Evolutionary conservation across 345 rosid genomes (phyloP).

Genomic region (Murraya paniculata): DNA sequence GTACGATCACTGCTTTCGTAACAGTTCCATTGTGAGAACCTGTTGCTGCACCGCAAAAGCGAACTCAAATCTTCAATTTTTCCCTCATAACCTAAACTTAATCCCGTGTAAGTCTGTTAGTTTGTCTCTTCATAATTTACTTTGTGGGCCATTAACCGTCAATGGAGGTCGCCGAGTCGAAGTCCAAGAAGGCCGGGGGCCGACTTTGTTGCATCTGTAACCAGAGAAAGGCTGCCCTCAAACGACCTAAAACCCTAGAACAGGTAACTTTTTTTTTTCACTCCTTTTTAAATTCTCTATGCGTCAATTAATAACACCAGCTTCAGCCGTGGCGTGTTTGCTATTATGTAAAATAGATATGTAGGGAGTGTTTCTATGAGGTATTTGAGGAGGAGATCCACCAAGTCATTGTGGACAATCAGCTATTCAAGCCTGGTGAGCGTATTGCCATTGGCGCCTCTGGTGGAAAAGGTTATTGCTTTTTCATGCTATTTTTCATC

Average conservation of each 20-base stretch:
- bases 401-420: slow-evolving; percentile 59
- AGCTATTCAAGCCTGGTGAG: slow-evolving; percentile 71
- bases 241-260: slow-evolving; percentile 87
- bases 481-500: neutral
- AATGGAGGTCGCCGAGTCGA: slow-evolving; percentile 41
- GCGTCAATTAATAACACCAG: neutral
- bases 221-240: slow-evolving; percentile 65
- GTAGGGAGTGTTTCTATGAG: slow-evolving; percentile 79
- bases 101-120: too few species aligned
- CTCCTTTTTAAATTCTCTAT: neutral
- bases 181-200: slow-evolving; percentile 34
- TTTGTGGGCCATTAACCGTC: neutral
- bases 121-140: too few species aligned
- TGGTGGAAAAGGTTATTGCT: slow-evolving; percentile 77
- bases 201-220: slow-evolving; percentile 67
- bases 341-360: slow-evolving; percentile 44
- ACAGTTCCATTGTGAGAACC: neutral
- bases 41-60: neutral
- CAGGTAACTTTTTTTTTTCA: slow-evolving; percentile 41
- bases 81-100: neutral
- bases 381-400: slow-evolving; percentile 90
- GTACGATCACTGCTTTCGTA: too few species aligned
- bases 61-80: neutral
- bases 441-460: slow-evolving; percentile 90
- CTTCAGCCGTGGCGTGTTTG: neutral